Base-by-base conservation (phyloP, 257 asterid genomes). In the Solanum sparsipilum region DNA sequence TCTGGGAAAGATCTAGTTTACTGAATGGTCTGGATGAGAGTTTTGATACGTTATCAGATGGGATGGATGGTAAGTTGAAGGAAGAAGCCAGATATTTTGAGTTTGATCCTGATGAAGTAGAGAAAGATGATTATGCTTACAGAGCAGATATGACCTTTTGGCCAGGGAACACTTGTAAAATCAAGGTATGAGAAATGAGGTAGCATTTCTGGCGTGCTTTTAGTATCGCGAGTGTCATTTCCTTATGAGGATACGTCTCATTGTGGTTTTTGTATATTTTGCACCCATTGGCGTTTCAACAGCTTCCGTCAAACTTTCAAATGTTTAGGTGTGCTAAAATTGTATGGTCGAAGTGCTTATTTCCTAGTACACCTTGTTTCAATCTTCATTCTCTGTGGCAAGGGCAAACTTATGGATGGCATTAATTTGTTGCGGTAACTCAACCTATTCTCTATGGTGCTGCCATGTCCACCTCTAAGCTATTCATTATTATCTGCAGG, bases 81-180 rank as follows among this genome's bases (percentile, higher is more conserved):
- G 89, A 94, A 87, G 95, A 96, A 2, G 98, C 99, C 4, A 79
- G 89, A 29, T 95, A 92, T 89, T 97, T 95, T 87, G 96, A 93
- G 88, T 91, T 85, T 81, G 98, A 94, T 83, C 92, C 92, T 2
- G 93, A 87, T 4, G 99, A 95, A 93, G 90, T 94, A 34, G 44
- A 89, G 21, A 89, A 71, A 27, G 95, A 95, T 0, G 92, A 93
- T 92, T 97, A 94, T 89, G 74, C 92, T 81, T 97, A 88, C 90
- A 92, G 98, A 91, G 93, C 96, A 18, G 98, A 97, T 91, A 97
- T 91, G 74, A 94, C 92, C 88, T 92, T 94, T 89, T 75, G 74
- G 87, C 23, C 73, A 3, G 95, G 94, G 72, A 90, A 86, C 93
- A 91, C 94, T 41, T 94, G 95, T 38, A 96, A 93, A 60, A 89